Percentiles rank a stretch among this genome's conserved stretches.
Conservation (phyloP, 495 filamentous ascomycete genomes). For the Penicillium egyptiacum region DNA sequence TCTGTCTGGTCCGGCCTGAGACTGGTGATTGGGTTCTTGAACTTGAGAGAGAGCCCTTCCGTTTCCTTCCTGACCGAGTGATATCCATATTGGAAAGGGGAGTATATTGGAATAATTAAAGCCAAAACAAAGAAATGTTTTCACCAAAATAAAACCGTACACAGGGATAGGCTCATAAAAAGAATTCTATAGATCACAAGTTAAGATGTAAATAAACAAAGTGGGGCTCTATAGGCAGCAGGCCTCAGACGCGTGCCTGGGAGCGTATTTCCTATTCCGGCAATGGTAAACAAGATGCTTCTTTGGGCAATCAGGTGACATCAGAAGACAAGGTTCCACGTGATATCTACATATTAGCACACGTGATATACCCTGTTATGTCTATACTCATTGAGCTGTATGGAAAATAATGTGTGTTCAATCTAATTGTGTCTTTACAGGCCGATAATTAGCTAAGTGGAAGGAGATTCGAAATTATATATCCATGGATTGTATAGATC, state of each 20-base stretch:
- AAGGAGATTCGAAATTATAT: neutral
- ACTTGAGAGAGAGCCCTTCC: slow-evolving; percentile 29
- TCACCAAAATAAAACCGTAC: neutral
- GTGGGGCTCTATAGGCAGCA: slow-evolving; percentile 27
- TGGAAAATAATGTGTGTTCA: neutral
- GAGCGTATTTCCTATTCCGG: slow-evolving; percentile 19
- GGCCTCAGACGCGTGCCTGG: slow-evolving; percentile 19
- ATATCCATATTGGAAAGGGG: slow-evolving; percentile 27
- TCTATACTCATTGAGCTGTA: neutral
- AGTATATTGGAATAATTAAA: neutral
- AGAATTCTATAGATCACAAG: slow-evolving; percentile 29
- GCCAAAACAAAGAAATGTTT: slow-evolving; percentile 3
- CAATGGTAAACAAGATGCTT: slow-evolving; percentile 29
- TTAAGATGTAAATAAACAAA: slow-evolving; percentile 29
- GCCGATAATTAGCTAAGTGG: neutral
- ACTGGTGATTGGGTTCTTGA: slow-evolving; percentile 21
- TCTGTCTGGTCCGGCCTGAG: slow-evolving; percentile 24
- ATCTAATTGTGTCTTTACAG: neutral
- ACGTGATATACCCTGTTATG: neutral
- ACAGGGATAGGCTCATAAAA: slow-evolving; percentile 12
- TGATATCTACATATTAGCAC: neutral
- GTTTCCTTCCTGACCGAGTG: slow-evolving; percentile 33
- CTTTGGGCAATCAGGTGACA: slow-evolving; percentile 24
- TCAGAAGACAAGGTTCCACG: neutral
- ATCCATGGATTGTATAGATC: neutral